Evolutionary conservation across 139 green algal genomes (phyloP), one percentile per base, ranked within the genome.

Genomic region (Nannochloris sp.): DNA sequence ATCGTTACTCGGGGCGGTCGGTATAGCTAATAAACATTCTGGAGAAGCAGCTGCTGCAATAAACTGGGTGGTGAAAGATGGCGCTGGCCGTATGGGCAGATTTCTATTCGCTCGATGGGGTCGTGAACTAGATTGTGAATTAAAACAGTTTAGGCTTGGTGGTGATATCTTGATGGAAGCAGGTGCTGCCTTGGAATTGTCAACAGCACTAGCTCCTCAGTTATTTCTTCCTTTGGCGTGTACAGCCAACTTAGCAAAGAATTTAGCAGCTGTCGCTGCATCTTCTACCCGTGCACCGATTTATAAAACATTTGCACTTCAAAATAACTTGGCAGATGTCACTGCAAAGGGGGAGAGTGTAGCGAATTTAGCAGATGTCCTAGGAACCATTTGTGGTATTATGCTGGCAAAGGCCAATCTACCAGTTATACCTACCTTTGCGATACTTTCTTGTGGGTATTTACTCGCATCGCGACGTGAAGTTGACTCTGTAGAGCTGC

Each of bases 61-160:
- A 70, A 95, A 95, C 75, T 95, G 89, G 89, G 88, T 90, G 31
- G 53, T 87, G 5, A 90, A 93, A 69, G 89, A 95, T 60, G 88
- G 89, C 19, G 89, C 89, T 6, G 89, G 89, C 4, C 78, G 89
- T 19, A 56, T 96, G 67, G 89, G 89, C 0, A 81, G 88, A 44
- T 86, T 95, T 60, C 67, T 96, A 44, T 95, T 95, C 75, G 89
- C 89, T 0, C 70, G 89, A 7, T 92, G 88, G 82, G 86, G 86
- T 9, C 78, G 86, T 3, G 72, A 86, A 66, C 82, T 95, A 45
- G 89, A 95, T 66, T 89, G 85, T 39, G 89, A 95, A 67, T 73
- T 96, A 13, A 95, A 95, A 74, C 88, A 95, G 80, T 91, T 95
- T 66, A 68, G 88, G 8, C 81, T 95, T 54, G 60, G 60, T n/a